Percentiles rank a stretch among this genome's conserved stretches.
Evolutionary conservation across 345 rosid species (phyloP).

Genomic region (Syzygium aromaticum): DNA sequence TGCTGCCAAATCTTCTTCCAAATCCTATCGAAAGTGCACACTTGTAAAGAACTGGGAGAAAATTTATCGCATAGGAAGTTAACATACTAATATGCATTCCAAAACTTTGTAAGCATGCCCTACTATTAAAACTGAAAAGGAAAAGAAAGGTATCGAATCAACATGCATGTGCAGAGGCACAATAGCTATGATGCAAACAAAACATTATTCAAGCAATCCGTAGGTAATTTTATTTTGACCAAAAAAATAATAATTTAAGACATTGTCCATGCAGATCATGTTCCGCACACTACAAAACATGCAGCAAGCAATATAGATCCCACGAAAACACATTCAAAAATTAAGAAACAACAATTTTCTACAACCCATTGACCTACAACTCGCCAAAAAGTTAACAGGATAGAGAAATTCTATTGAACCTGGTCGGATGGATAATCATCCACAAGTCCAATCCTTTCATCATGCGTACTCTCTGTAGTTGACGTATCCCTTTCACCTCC

Average conservation of each 20-base stretch:
- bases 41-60: neutral
- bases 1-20: constrained; percentile 3
- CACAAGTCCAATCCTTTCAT: constrained; percentile 38
- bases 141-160: neutral
- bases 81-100: neutral
- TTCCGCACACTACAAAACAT: neutral
- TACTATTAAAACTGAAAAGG: neutral
- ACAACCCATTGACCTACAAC: neutral
- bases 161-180: neutral
- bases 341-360: neutral
- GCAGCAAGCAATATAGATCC: neutral
- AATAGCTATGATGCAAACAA: neutral
- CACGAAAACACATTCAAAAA: neutral
- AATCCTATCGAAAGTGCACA: neutral
- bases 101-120: neutral
- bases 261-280: neutral
- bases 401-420: constrained; percentile 25
- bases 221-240: neutral
- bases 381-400: neutral
- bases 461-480: constrained; percentile 12
- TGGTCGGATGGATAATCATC: constrained; percentile 42
- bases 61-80: neutral
- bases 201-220: neutral
- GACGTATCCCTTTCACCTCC: constrained; percentile 18
- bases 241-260: neutral